Evolutionary conservation across 257 asterid species (phyloP).

Genomic region (Solanum virginianum): DNA sequence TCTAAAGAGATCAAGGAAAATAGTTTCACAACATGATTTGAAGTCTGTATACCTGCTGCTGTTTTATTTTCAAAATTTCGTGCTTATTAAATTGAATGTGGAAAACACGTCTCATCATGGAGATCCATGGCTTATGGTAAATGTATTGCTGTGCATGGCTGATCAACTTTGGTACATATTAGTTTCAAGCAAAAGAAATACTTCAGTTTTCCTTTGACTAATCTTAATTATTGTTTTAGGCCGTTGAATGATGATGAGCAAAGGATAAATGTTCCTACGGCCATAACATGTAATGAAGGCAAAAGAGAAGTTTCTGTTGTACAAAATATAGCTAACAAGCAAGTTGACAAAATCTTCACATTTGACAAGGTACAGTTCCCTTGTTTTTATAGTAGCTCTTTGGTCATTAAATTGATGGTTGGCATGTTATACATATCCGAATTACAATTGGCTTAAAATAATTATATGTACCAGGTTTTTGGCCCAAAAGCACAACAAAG

Average conservation of each 20-base stretch:
- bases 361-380: constrained; percentile 54
- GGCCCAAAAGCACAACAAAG: constrained; percentile 86
- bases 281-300: constrained; percentile 53
- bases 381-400: background rate
- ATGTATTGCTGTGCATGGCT: background rate
- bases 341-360: constrained; percentile 59
- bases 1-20: background rate
- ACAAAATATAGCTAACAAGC: constrained; percentile 61
- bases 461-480: constrained; percentile 31
- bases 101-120: background rate
- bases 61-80: background rate
- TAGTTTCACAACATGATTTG: background rate
- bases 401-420: background rate
- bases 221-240: constrained; percentile 16
- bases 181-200: background rate
- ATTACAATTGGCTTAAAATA: background rate
- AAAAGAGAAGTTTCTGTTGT: constrained; percentile 58
- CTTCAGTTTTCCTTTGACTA: background rate
- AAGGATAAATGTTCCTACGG: constrained; percentile 41
- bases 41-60: background rate
- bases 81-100: background rate
- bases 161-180: background rate
- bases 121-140: background rate
- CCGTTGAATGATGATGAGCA: constrained; percentile 62
- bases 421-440: background rate